A percentile compares a stretch with the other conserved stretches of the same genome.
phyloP scores from a whole-genome alignment of 2,329 filamentous ascomycete genomes.

The Lachnellula arida region DNA sequence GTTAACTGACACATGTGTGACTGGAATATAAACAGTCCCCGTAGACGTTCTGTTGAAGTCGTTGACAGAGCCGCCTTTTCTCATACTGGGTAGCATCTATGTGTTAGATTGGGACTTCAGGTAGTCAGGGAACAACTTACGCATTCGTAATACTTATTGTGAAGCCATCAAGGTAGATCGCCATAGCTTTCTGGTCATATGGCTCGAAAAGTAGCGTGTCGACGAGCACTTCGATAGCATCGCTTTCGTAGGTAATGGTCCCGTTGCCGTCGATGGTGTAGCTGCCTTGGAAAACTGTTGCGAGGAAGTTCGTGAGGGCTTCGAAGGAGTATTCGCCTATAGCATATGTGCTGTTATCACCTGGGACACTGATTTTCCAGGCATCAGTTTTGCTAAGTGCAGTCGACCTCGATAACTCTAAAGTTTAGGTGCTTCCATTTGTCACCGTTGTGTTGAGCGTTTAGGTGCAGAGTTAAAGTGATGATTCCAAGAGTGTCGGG shows the following conservation, averaged over 20 bases:
- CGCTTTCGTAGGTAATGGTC: neutral
- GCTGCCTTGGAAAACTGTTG: neutral
- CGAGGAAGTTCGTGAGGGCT: neutral
- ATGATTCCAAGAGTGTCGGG: neutral
- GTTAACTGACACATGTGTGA: neutral
- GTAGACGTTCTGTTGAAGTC: neutral
- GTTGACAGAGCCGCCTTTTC: neutral
- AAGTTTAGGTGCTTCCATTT: conserved; percentile 18
- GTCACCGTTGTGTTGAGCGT: conserved; percentile 38
- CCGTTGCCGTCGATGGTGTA: neutral
- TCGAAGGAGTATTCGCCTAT: neutral
- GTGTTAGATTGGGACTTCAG: neutral
- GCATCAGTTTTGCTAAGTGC: neutral
- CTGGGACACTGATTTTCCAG: neutral
- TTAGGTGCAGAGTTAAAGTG: neutral
- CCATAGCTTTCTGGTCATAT: neutral
- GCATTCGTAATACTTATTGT: neutral
- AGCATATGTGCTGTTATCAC: neutral
- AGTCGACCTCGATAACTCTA: neutral
- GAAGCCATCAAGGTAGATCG: neutral
- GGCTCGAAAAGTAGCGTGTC: neutral
- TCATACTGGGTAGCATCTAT: neutral
- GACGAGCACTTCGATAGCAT: neutral
- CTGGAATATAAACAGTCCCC: neutral
- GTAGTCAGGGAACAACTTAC: neutral